Evolutionary conservation across 345 rosid genomes (phyloP).

Genomic region (Murraya koenigii): DNA sequence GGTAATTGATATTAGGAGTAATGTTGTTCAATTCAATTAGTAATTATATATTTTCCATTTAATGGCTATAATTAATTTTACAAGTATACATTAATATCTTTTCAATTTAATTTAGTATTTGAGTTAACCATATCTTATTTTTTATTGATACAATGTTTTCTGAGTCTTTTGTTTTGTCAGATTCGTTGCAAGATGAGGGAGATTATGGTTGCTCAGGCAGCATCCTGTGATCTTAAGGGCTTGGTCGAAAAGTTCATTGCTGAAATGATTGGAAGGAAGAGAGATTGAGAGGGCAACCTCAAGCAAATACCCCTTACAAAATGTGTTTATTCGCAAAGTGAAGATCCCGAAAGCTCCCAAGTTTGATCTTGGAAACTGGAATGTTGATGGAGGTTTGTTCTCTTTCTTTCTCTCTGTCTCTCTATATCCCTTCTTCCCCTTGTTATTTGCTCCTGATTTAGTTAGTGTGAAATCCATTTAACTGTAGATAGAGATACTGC

Average conservation of each 20-base stretch:
- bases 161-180: constrained; percentile 25
- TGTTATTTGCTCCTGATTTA: background rate
- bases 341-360: constrained; percentile 94
- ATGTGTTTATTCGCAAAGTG: constrained; percentile 85
- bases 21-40: background rate
- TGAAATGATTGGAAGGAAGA: constrained; percentile 57
- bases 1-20: constrained; percentile 24
- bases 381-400: constrained; percentile 68
- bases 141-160: background rate
- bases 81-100: too few relatives aligned
- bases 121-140: background rate
- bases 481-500: background rate
- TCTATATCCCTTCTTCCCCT: background rate
- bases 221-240: constrained; percentile 84
- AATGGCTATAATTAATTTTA: background rate
- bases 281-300: constrained; percentile 88
- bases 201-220: constrained; percentile 68
- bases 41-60: background rate
- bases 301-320: constrained; percentile 79
- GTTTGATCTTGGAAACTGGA: constrained; percentile 79
- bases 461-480: background rate
- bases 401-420: background rate
- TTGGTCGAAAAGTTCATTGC: constrained; percentile 76
- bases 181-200: constrained; percentile 91
- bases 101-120: background rate